Percentiles rank a stretch among this genome's conserved stretches.
Conservation (phyloP, 345 rosid species). For the Pugionium dolabratum region DNA sequence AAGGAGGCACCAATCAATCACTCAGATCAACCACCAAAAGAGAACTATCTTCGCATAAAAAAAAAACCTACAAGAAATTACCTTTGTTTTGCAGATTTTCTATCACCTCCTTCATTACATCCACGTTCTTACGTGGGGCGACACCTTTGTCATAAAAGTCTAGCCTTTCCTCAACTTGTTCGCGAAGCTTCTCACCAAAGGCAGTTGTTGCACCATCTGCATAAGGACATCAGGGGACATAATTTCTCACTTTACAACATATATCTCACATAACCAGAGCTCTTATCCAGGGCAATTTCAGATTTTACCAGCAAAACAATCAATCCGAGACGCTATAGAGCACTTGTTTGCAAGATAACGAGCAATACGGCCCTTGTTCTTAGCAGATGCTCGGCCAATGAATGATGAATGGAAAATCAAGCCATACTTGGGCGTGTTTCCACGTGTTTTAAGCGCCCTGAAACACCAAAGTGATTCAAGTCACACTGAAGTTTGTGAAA, state of each 20-base stretch:
- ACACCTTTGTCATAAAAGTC: slow-evolving; percentile 96
- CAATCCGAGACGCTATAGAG: slow-evolving; percentile 96
- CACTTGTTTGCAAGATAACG: slow-evolving; percentile 97
- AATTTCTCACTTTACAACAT: not conserved
- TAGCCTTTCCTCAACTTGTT: slow-evolving; percentile 94
- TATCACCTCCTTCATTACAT: slow-evolving; percentile 89
- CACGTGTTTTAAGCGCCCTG: slow-evolving; percentile 93
- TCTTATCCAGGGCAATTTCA: not conserved
- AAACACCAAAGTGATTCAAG: not conserved
- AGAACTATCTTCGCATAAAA: not conserved
- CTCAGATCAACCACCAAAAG: not conserved
- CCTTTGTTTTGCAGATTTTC: slow-evolving; percentile 60
- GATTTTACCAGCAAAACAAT: slow-evolving; percentile 83
- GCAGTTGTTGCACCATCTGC: slow-evolving; percentile 61
- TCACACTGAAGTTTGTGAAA: not conserved
- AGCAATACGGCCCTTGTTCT: slow-evolving; percentile 97
- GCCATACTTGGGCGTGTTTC: slow-evolving; percentile 98
- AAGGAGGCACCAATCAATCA: not conserved
- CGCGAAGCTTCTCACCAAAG: slow-evolving; percentile 92
- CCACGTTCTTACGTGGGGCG: slow-evolving; percentile 95
- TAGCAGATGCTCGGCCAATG: slow-evolving; percentile 92
- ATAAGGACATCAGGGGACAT: not conserved
- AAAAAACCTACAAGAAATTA: slow-evolving; percentile 14
- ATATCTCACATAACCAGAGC: not conserved
- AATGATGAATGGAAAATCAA: slow-evolving; percentile 94